A percentile compares a stretch with the other conserved stretches of the same genome.
Evolutionary conservation across 306 rosid species (phyloP).

Genomic region (Rosa multiflora): DNA sequence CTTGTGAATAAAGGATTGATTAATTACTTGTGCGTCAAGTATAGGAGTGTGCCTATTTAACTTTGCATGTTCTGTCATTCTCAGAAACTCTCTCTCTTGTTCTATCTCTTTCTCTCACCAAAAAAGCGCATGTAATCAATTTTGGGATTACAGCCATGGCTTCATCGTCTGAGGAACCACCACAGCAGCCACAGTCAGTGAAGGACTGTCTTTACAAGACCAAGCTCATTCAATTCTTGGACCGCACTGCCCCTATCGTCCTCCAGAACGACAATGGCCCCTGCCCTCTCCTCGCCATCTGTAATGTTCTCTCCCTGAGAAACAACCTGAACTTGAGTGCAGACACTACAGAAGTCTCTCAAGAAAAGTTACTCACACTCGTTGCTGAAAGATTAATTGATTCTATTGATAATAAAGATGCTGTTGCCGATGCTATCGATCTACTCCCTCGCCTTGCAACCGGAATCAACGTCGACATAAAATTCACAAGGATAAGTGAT

Average conservation of each 20-base stretch:
- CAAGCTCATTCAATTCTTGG: conserved; percentile 80
- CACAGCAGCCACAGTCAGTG: conserved; percentile 28
- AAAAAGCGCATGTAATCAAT: no score
- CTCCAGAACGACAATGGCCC: conserved; percentile 99
- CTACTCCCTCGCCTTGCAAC: conserved; percentile 96
- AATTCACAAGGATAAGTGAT: conserved; percentile 80
- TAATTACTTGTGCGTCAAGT: no score
- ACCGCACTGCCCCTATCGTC: conserved; percentile 84
- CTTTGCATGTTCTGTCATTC: no score
- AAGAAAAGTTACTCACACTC: conserved; percentile 86
- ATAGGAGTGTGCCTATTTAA: no score
- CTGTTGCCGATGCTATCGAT: conserved; percentile 95
- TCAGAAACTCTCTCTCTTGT: no score
- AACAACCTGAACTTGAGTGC: conserved; percentile 77
- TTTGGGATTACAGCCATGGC: conserved; percentile 37
- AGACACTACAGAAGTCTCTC: conserved; percentile 83
- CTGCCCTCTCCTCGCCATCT: conserved; percentile 98
- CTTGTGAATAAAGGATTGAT: no score
- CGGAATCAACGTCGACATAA: conserved; percentile 95
- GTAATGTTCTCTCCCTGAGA: conserved; percentile 81
- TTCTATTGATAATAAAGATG: conserved; percentile 79
- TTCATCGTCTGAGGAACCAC: conserved; percentile 42
- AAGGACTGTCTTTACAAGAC: conserved; percentile 79
- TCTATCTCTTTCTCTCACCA: no score
- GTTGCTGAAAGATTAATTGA: conserved; percentile 91